phyloP scores from a whole-genome alignment of 1,284 basidiomycete species.

The Rhodotorula sp. region DNA sequence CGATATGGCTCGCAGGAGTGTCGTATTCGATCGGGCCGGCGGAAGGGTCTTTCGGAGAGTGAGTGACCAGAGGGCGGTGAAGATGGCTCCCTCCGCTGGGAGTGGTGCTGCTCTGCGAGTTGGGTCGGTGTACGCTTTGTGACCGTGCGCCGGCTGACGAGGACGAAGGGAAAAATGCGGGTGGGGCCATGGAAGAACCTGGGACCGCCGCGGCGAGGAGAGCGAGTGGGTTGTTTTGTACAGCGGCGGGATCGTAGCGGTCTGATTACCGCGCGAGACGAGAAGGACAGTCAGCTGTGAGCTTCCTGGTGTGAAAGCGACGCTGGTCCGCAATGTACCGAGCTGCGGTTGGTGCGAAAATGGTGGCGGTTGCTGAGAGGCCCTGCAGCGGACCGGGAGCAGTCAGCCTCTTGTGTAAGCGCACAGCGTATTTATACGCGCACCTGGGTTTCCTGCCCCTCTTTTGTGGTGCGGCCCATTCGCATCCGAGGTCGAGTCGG shows the following conservation, averaged over 20 bases:
- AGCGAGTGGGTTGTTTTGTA: constrained; percentile 2
- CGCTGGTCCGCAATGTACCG: neutral
- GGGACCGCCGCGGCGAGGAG: constrained; percentile 10
- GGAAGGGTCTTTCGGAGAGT: neutral
- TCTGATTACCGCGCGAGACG: neutral
- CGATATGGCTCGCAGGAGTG: neutral
- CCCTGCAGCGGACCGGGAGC: neutral
- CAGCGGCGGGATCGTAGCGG: neutral
- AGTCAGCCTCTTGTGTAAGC: neutral
- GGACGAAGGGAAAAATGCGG: neutral
- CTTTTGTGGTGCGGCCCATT: constrained; percentile 22
- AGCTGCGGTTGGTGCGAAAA: neutral
- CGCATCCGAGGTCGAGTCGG: constrained; percentile 11
- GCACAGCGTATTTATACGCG: too few relatives aligned
- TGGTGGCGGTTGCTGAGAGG: neutral
- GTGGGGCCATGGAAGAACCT: neutral
- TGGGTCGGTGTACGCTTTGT: neutral
- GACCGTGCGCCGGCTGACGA: constrained; percentile 1
- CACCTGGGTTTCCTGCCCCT: constrained; percentile 23
- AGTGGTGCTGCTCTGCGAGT: neutral
- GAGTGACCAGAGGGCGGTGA: neutral
- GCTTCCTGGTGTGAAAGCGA: too few relatives aligned
- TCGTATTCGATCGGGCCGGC: constrained; percentile 4
- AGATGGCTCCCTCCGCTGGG: neutral
- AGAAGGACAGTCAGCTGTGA: too few relatives aligned